Evolutionary conservation across 257 asterid species (phyloP).

Genomic region (Paraleonurus japonicus): DNA sequence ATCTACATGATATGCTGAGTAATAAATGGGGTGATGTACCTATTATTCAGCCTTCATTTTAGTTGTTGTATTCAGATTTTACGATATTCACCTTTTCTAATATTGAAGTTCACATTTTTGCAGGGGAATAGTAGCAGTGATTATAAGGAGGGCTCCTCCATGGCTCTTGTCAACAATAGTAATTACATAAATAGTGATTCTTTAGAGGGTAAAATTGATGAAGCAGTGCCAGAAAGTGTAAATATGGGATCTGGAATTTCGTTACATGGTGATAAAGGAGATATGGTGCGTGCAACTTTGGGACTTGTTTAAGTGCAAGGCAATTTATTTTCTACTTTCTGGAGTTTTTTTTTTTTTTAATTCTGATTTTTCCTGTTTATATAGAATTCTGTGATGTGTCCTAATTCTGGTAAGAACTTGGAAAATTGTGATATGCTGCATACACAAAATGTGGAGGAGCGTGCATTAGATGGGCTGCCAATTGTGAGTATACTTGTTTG

Average conservation of each 20-base stretch:
- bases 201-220: conserved; percentile 19
- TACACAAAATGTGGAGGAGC: background rate
- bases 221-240: conserved; percentile 21
- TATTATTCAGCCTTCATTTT: background rate
- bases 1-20: background rate
- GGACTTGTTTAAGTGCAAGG: background rate
- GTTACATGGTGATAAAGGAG: conserved; percentile 29
- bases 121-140: conserved; percentile 33
- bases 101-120: conserved; percentile 12
- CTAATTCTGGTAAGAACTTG: conserved; percentile 23
- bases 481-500: background rate
- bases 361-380: conserved; percentile 4
- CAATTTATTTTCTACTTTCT: background rate
- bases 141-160: conserved; percentile 9
- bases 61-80: background rate
- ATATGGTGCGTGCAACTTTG: conserved; percentile 18
- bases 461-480: background rate
- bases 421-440: conserved; percentile 9
- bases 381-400: conserved; percentile 22
- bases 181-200: conserved; percentile 13
- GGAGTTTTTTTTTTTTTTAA: background rate
- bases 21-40: background rate
- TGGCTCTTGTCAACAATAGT: conserved; percentile 11
- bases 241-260: conserved; percentile 21
- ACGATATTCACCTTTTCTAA: background rate